Conservation (phyloP, 139 green algal genomes). For the Chlamydomonas urium region DNA sequence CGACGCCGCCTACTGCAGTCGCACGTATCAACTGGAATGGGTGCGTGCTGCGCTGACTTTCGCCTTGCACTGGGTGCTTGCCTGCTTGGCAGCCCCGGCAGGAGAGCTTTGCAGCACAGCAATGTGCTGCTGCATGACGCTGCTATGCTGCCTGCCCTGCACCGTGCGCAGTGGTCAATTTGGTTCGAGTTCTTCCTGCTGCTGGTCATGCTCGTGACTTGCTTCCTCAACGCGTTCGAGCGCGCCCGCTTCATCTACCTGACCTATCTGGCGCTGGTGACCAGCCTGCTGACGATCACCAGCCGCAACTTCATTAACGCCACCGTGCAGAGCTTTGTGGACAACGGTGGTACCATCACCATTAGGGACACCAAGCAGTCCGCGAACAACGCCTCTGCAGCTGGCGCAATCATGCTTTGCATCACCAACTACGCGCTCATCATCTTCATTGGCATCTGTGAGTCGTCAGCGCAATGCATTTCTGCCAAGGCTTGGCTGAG, state of each 20-base stretch:
- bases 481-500: no score
- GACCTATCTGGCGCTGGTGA: constrained; percentile 23
- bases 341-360: constrained; percentile 1
- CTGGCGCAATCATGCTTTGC: constrained; percentile 19
- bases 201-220: constrained; percentile 20
- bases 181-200: constrained; percentile 33
- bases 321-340: constrained; percentile 7
- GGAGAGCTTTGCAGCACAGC: no score
- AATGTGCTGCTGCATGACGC: no score
- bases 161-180: constrained; percentile 25
- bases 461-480: no score
- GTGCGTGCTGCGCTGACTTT: no score
- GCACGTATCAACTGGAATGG: constrained; percentile 25
- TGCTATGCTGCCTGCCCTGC: no score
- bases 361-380: constrained; percentile 14
- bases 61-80: no score
- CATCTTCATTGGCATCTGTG: constrained; percentile 15
- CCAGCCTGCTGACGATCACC: constrained; percentile 16
- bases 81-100: no score
- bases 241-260: constrained; percentile 28
- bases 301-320: constrained; percentile 18
- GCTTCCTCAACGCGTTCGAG: constrained; percentile 24
- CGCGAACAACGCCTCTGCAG: constrained; percentile 22
- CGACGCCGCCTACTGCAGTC: not conserved
- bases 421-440: constrained; percentile 25